Evolutionary conservation across 306 rosid genomes (phyloP).

Genomic region (Rubus parviflorus): DNA sequence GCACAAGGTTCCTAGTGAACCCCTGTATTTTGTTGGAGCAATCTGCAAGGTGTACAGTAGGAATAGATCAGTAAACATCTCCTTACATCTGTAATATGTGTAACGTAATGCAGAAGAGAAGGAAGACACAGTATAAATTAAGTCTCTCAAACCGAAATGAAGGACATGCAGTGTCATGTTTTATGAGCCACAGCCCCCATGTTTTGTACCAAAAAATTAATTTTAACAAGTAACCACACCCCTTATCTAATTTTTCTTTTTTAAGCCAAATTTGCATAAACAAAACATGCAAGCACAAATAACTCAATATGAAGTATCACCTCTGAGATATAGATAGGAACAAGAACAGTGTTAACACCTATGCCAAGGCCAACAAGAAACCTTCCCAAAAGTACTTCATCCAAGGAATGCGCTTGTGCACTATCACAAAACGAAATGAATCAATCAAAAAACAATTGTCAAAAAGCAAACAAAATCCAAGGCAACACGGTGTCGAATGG

Average conservation of each 20-base stretch:
- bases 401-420: conserved; percentile 75
- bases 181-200: neutral
- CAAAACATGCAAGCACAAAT: neutral
- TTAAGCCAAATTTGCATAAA: neutral
- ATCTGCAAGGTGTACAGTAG: conserved; percentile 46
- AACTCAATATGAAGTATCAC: conserved; percentile 32
- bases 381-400: conserved; percentile 80
- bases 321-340: conserved; percentile 88
- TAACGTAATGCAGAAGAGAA: neutral
- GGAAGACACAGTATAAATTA: conserved; percentile 8
- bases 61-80: conserved; percentile 18
- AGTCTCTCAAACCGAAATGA: neutral
- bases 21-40: conserved; percentile 87
- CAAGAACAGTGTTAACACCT: conserved; percentile 87
- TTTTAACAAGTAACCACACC: too few relatives aligned
- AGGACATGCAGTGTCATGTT: neutral
- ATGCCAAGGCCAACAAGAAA: conserved; percentile 97
- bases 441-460: conserved; percentile 12
- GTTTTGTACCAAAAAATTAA: neutral
- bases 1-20: conserved; percentile 76
- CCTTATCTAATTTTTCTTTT: too few relatives aligned
- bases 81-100: neutral
- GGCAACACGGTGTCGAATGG: neutral
- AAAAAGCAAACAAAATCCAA: neutral
- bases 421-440: conserved; percentile 44